Evolutionary conservation across 306 rosid genomes (phyloP).

Genomic region (Lupinus albus): DNA sequence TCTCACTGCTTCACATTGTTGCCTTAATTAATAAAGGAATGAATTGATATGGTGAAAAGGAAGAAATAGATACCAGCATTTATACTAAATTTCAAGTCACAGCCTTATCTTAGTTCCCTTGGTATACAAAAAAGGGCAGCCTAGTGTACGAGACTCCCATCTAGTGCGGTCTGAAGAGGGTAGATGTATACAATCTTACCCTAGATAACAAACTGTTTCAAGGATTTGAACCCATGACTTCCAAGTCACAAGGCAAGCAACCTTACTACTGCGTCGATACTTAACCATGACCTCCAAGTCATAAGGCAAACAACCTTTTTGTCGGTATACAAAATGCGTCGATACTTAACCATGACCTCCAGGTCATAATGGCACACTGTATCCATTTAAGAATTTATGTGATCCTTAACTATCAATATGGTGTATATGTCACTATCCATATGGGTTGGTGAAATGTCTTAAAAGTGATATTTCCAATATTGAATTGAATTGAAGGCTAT

Average conservation of each 20-base stretch:
- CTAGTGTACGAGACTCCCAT: too few species aligned
- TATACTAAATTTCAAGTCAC: neutral
- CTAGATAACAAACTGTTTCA: too few species aligned
- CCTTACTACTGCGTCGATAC: too few species aligned
- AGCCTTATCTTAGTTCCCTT: slow-evolving; percentile 20
- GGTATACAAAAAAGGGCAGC: too few species aligned
- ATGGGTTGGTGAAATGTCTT: neutral
- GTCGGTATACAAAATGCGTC: too few species aligned
- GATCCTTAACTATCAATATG: neutral
- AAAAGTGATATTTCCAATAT: slow-evolving; percentile 3
- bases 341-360: too few species aligned
- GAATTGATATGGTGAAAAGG: neutral
- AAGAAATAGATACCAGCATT: neutral
- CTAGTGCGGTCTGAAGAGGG: too few species aligned
- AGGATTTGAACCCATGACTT: too few species aligned
- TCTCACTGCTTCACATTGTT: slow-evolving; percentile 11
- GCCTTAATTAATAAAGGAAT: slow-evolving; percentile 1
- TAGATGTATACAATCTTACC: too few species aligned
- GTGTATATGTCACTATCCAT: neutral
- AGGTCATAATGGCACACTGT: slow-evolving; percentile 11
- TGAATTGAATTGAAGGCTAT: slow-evolving; percentile 21
- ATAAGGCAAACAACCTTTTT: too few species aligned
- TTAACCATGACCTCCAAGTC: too few species aligned
- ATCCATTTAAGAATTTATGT: slow-evolving; percentile 28
- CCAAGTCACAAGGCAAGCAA: too few species aligned